These are phyloP conservation scores for Ceratobasidium theobromae DNA, from an alignment of 1,284 basidiomycete genomes.

Conservation along the genomic window DNA sequence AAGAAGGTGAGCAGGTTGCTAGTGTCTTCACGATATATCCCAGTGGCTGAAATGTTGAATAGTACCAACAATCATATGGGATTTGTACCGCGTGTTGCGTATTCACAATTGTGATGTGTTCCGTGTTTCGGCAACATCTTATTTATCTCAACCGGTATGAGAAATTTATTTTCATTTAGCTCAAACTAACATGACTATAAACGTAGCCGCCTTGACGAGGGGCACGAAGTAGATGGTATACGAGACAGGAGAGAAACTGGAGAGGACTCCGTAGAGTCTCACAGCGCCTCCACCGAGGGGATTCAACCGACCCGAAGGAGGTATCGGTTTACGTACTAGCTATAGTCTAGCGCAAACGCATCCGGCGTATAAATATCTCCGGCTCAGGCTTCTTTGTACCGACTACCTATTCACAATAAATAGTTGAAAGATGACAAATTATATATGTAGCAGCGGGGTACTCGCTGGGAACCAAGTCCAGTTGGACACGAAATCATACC, in stretches of 20 bases:
- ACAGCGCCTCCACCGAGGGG: constrained; percentile 32
- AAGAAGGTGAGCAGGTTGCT: constrained; percentile 39
- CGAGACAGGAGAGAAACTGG: constrained; percentile 26
- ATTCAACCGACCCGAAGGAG: constrained; percentile 42
- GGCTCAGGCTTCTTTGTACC: neutral
- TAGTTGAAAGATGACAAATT: no score
- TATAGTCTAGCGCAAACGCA: neutral
- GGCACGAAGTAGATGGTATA: constrained; percentile 20
- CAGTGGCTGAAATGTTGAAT: neutral
- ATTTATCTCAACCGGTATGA: constrained; percentile 50
- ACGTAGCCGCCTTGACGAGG: constrained; percentile 3
- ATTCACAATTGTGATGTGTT: constrained; percentile 53
- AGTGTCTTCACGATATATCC: neutral
- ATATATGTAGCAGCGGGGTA: no score
- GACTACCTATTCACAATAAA: no score
- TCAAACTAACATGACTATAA: neutral
- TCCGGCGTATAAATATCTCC: neutral
- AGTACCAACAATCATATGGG: constrained; percentile 48
- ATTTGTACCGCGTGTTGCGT: constrained; percentile 52
- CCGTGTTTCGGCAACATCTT: constrained; percentile 56
- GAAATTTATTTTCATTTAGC: constrained; percentile 46
- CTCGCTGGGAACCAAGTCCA: no score
- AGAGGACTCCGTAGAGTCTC: constrained; percentile 28
- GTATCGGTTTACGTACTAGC: constrained; percentile 50
- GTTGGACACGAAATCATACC: no score